Percentiles rank a stretch among this genome's conserved stretches.
These are phyloP conservation scores for Leishmania gerbilli DNA, from an alignment of 208 protist genomes.

Conservation along the genomic window DNA sequence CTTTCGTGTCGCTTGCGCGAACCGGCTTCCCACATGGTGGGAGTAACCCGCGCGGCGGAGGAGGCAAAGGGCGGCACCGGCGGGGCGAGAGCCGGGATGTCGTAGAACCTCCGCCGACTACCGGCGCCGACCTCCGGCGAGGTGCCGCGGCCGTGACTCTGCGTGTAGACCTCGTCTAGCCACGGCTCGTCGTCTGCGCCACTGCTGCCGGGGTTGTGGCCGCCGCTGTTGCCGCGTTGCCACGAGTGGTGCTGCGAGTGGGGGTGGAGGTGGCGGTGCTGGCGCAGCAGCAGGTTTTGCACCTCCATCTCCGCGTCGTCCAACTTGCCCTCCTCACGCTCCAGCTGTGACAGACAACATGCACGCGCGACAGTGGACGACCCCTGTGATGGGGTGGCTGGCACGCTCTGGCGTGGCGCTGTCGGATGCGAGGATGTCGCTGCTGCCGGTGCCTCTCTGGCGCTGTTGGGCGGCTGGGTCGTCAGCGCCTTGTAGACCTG, in stretches of 20 bases:
- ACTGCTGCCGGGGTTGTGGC: neutral
- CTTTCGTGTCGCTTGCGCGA: constrained; percentile 5
- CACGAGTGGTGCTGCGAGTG: neutral
- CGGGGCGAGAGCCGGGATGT: constrained; percentile 11
- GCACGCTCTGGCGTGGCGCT: neutral
- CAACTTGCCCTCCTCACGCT: neutral
- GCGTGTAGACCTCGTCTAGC: constrained; percentile 17
- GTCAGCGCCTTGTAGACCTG: neutral
- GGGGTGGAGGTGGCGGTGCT: neutral
- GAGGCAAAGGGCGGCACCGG: constrained; percentile 10
- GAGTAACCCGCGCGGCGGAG: neutral
- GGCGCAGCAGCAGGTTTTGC: neutral
- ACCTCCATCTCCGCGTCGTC: neutral
- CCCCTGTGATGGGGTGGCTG: neutral
- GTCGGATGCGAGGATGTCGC: neutral
- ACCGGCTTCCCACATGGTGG: neutral
- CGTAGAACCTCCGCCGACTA: constrained; percentile 6
- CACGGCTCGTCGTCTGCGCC: constrained; percentile 14
- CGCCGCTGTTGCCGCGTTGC: neutral
- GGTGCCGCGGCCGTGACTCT: constrained; percentile 6
- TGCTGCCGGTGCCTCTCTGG: neutral
- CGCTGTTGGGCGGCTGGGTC: neutral
- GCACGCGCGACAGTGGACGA: neutral
- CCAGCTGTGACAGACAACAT: neutral
- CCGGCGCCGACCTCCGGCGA: neutral